phyloP scores from a whole-genome alignment of 805 yeast species.

The Ogataea glucozyma region DNA sequence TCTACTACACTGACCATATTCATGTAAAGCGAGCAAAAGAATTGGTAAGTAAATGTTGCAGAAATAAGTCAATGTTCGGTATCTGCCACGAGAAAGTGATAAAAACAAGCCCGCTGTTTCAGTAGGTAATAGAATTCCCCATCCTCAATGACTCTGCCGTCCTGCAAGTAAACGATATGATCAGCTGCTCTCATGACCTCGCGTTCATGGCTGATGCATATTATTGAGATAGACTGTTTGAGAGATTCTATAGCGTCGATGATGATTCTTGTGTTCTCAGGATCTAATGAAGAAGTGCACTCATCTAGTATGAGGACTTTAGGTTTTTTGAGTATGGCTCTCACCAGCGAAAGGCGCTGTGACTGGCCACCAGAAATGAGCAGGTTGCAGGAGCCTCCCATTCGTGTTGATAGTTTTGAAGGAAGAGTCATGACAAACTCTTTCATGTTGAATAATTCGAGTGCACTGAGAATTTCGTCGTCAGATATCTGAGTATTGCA shows the following conservation, averaged over 20 bases:
- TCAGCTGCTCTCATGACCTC: slow-evolving; percentile 65
- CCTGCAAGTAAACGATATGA: slow-evolving; percentile 46
- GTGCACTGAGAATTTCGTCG: slow-evolving; percentile 39
- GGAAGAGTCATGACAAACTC: slow-evolving; percentile 58
- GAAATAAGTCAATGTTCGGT: background rate
- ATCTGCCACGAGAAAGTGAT: background rate
- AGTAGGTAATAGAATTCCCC: slow-evolving; percentile 35
- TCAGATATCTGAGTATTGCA: slow-evolving; percentile 28
- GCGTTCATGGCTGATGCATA: slow-evolving; percentile 74
- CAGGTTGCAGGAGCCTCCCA: slow-evolving; percentile 48
- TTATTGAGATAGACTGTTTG: slow-evolving; percentile 39
- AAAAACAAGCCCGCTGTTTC: slow-evolving; percentile 1
- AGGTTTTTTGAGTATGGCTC: slow-evolving; percentile 75
- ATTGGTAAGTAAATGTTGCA: background rate
- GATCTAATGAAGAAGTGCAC: slow-evolving; percentile 85
- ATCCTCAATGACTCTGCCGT: slow-evolving; percentile 49
- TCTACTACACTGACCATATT: background rate
- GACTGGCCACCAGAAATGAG: slow-evolving; percentile 88
- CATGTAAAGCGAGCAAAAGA: background rate
- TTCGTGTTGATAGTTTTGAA: slow-evolving; percentile 55
- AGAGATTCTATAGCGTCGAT: slow-evolving; percentile 45
- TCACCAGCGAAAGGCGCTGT: slow-evolving; percentile 80
- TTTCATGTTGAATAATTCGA: slow-evolving; percentile 49
- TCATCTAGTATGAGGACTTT: slow-evolving; percentile 76
- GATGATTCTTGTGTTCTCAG: slow-evolving; percentile 54